A percentile compares a stretch with the other conserved stretches of the same genome.
These are phyloP conservation scores for Geotrichum bryndzae DNA, from an alignment of 1,139 yeast species.

Conservation along the genomic window DNA sequence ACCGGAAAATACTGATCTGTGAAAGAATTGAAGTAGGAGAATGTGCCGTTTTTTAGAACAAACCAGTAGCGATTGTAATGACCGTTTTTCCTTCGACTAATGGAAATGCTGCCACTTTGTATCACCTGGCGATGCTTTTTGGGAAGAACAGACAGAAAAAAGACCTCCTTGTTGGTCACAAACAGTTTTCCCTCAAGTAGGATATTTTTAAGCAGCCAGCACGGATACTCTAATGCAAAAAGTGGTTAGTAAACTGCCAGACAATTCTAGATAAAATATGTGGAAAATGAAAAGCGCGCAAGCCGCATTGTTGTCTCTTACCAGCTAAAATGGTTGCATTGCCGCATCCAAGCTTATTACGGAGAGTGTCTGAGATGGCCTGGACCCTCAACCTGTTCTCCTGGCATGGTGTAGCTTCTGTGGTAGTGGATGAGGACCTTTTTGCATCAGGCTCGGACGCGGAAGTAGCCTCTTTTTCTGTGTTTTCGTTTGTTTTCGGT, in stretches of 20 bases:
- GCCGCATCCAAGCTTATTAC: conserved; percentile 25
- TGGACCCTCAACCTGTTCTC: not conserved
- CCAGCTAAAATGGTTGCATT: conserved; percentile 28
- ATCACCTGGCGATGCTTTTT: conserved; percentile 37
- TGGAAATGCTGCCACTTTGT: conserved; percentile 43
- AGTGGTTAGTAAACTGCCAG: conserved; percentile 1
- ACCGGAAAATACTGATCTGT: conserved; percentile 79
- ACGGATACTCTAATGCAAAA: conserved; percentile 42
- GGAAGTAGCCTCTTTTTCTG: not conserved
- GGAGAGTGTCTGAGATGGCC: conserved; percentile 26
- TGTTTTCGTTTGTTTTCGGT: conserved; percentile 1
- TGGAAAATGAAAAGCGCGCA: not conserved
- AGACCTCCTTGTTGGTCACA: conserved; percentile 55
- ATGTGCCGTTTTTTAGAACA: conserved; percentile 59
- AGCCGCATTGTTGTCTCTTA: conserved; percentile 13
- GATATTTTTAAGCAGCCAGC: conserved; percentile 80
- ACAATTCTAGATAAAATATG: not conserved
- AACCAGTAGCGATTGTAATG: conserved; percentile 61
- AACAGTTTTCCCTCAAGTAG: conserved; percentile 79
- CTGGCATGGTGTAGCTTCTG: not conserved
- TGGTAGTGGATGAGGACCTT: not conserved
- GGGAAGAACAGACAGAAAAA: conserved; percentile 82
- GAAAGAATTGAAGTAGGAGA: conserved; percentile 62
- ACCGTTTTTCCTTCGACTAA: conserved; percentile 32
- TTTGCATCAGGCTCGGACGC: not conserved